Conservation (phyloP, 495 filamentous ascomycete species). For the Ramalina intermedia region DNA sequence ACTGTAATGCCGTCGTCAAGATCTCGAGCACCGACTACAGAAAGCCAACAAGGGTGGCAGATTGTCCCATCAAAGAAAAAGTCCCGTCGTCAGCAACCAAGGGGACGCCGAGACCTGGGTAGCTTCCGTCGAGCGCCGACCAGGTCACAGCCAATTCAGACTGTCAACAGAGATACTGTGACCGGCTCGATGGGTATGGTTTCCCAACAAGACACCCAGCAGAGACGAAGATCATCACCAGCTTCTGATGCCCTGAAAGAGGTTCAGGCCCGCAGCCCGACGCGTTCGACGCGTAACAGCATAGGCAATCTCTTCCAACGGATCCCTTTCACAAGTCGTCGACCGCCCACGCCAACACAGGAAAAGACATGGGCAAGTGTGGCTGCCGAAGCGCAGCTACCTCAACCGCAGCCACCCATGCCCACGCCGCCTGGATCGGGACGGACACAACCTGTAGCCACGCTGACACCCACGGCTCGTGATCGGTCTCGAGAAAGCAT, state of each 20-base stretch:
- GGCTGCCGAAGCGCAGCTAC: constrained; percentile 19
- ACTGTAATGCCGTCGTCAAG: constrained; percentile 15
- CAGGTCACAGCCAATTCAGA: constrained; percentile 12
- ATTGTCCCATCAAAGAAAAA: constrained; percentile 21
- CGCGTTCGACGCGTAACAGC: constrained; percentile 7
- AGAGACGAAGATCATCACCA: constrained; percentile 18
- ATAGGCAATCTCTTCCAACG: constrained; percentile 6
- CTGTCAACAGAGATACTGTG: constrained; percentile 19
- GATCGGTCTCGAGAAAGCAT: constrained; percentile 25
- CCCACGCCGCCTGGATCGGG: constrained; percentile 7
- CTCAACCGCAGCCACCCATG: constrained; percentile 13
- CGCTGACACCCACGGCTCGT: constrained; percentile 15
- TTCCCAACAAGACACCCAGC: constrained; percentile 2
- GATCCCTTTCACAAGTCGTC: not conserved
- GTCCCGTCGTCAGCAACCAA: constrained; percentile 9
- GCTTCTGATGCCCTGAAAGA: constrained; percentile 27
- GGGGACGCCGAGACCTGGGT: constrained; percentile 20
- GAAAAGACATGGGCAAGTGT: constrained; percentile 14
- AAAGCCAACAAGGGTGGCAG: constrained; percentile 25
- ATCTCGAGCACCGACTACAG: constrained; percentile 6
- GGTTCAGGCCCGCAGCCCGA: constrained; percentile 25
- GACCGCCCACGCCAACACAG: not conserved
- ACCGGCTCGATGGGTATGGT: constrained; percentile 21
- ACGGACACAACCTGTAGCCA: constrained; percentile 9
- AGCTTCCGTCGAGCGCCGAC: constrained; percentile 23